Conservation (phyloP, 108 stramenopile species). For the Skeletonema marinoi region DNA sequence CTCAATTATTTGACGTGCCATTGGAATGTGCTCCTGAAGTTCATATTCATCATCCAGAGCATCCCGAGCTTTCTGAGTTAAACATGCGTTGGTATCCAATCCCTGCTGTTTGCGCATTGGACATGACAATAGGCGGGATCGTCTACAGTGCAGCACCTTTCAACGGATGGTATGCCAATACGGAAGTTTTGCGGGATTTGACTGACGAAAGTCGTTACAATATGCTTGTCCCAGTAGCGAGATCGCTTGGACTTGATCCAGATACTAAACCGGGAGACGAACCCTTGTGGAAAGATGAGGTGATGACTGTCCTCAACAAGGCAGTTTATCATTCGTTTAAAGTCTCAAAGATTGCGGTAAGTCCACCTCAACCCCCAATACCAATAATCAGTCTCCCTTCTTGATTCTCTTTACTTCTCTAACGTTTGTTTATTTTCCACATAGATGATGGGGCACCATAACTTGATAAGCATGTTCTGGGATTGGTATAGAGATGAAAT, state of each 20-base stretch:
- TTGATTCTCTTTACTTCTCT: too few relatives aligned
- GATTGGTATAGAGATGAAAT: conserved; percentile 31
- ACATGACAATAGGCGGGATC: conserved; percentile 33
- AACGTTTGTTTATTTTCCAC: too few relatives aligned
- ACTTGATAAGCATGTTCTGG: conserved; percentile 29
- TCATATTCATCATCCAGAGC: conserved; percentile 15
- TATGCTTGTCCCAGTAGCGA: conserved; percentile 18
- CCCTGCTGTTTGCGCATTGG: conserved; percentile 28
- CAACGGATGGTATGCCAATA: conserved; percentile 49
- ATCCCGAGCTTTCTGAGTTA: conserved; percentile 8
- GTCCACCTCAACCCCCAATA: too few relatives aligned
- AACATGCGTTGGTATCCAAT: conserved; percentile 14
- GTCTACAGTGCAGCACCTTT: conserved; percentile 38
- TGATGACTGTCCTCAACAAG: conserved; percentile 9
- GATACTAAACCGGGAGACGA: conserved; percentile 8
- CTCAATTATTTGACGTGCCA: conserved; percentile 24
- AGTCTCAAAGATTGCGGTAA: conserved; percentile 1
- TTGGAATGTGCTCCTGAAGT: conserved; percentile 19
- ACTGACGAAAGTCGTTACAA: conserved; percentile 28
- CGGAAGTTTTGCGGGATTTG: conserved; percentile 34
- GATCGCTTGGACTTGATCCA: conserved; percentile 13
- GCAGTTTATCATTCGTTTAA: conserved; percentile 35
- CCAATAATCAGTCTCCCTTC: too few relatives aligned
- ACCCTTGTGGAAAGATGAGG: conserved; percentile 23
- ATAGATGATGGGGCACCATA: conserved; percentile 45